Base-by-base conservation (phyloP, 2,329 filamentous ascomycete species). In the Pseudogymnoascus sp. region DNA sequence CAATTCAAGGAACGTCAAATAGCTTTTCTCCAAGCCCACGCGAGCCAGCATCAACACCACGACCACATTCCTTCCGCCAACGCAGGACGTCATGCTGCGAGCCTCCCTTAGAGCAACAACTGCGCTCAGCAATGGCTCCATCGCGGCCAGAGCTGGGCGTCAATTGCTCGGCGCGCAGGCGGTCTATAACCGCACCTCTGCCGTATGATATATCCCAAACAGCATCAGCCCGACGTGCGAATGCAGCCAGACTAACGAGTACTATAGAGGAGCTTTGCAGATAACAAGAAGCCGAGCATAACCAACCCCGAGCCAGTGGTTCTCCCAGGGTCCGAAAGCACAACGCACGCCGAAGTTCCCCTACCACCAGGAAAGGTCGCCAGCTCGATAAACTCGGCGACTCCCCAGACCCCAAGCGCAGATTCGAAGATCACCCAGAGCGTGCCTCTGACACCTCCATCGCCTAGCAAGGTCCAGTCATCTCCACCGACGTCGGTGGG, bases 101-200 rank as follows among this genome's bases (percentile, higher is more conserved):
- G 83, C 82, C 75, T 86, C 84, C 76, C 77, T 87, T 78, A 83
- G 80, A 78, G 85, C 84, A 74, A 81, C 81, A 73, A 83, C 79
- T 79, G 78, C 80, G 71, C 76, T 85, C 74, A 78, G 80, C 76
- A 76, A 77, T 74, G 80, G 78, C 77, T 78, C 82, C 71, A 70
- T 77, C 73, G 77, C 77, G 74, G 78, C 80, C 70, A 75, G 77
- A 72, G 77, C 77, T 69, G 76, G 76, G 74, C 82, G 79, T 74
- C 83, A 85, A 85, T 86, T 82, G 83, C 80, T 82, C 65, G 71
- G 73, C 66, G 71, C 74, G 65, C 74, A 74, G 63, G 72, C 72
- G 65, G 72, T 62, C 66, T 68, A 59, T 71, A 72, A 73, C 70
- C 73, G 73, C 69, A 72, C 12, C 29, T 29, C 31, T 48, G 33